Evolutionary conservation across 768 basidiomycete genomes (phyloP), one percentile per base, ranked within the genome.

Genomic region (Daedaleopsis sinensis): DNA sequence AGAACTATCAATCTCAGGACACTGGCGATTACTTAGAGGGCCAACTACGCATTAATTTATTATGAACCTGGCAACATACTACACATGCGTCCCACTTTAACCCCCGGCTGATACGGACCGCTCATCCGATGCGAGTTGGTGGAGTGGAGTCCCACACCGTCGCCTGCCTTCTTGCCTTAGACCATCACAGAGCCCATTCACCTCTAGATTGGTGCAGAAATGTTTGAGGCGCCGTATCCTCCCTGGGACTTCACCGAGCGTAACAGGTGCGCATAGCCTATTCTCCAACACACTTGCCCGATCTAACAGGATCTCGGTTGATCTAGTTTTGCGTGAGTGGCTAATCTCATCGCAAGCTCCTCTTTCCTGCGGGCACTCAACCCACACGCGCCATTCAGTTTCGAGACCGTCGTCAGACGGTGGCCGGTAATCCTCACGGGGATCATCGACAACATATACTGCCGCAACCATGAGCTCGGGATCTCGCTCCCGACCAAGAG

Each of bases 361-460:
- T 24, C 23, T 36, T 36, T n/a, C 13, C 18, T 23, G 35, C 46
- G 16, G 6, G 15, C 36, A 24, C 16, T 21, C 37, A 35, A 51
- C 16, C 16, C 13, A 42, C 24, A 19, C n/a, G 46, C 21, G 18
- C 23, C 11, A 32, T 57, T 23, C 65, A 92, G 91, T 60, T 93
- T 89, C 65, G 87, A 90, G 60, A 94, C 92, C 0, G 89, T 94
- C 16, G 72, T 88, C 52, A 88, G 81, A 71, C 80, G 91, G 57
- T 94, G 93, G 88, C 91, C 91, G 5, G 80, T 90, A 50, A 96
- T 98, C 68, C 81, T 96, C 57, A 93, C 94, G 1, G 79, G 75
- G 18, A 79, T 94, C 49, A 88, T 96, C 63, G 91, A 94, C 72
- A 84, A 86, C 47, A 71, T 98, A 46, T 84, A 91, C 66, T 82